A percentile compares a stretch with the other conserved stretches of the same genome.
These are phyloP conservation scores for Parsonsia alboflavescens DNA, from an alignment of 257 asterid species.

Conservation along the genomic window DNA sequence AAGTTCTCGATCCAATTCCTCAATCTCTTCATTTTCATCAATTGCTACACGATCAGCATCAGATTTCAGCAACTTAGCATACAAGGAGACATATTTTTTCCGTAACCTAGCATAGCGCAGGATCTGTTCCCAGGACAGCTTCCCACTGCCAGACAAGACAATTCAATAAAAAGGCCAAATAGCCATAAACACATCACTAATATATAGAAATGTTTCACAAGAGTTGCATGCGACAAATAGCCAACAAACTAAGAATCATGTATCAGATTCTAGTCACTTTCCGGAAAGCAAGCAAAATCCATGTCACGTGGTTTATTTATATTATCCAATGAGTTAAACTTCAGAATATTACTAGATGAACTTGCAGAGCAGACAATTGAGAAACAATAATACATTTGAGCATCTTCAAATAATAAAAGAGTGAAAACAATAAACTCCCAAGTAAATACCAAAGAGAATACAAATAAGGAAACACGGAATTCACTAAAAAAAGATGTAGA, in stretches of 20 bases:
- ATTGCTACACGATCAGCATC: conserved; percentile 62
- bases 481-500: not conserved
- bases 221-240: not conserved
- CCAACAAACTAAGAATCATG: not conserved
- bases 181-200: not conserved
- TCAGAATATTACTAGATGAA: not conserved
- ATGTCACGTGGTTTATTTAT: not conserved
- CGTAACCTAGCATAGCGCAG: conserved; percentile 66
- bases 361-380: not conserved
- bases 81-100: conserved; percentile 73
- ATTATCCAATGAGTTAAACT: not conserved
- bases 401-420: not conserved
- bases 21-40: conserved; percentile 77
- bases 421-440: not conserved
- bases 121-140: conserved; percentile 92
- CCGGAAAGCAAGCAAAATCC: not conserved
- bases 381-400: not conserved
- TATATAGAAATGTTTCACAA: not conserved
- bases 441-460: not conserved
- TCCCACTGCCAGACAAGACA: conserved; percentile 61
- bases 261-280: not conserved
- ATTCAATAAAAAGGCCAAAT: not conserved
- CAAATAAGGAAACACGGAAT: not conserved
- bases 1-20: conserved; percentile 82
- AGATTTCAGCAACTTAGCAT: conserved; percentile 75